phyloP scores from a whole-genome alignment of 2,329 filamentous ascomycete species.

The Nemania sp. region DNA sequence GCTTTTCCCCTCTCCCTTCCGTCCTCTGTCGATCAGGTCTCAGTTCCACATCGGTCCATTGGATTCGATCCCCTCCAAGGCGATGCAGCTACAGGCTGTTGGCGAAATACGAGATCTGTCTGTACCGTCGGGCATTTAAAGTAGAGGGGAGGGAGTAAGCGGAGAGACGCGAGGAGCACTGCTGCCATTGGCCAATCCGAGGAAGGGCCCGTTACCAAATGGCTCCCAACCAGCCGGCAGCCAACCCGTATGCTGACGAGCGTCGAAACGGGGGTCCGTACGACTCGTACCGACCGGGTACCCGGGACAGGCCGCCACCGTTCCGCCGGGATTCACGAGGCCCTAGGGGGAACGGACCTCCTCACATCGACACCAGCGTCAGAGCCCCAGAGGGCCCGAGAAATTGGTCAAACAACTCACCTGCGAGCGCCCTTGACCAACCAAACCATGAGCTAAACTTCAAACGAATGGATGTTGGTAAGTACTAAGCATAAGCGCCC shows the following conservation, averaged over 20 bases:
- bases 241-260: constrained; percentile 26
- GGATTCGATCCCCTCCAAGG: constrained; percentile 9
- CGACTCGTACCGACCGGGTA: constrained; percentile 26
- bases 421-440: not conserved
- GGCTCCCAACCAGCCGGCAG: constrained; percentile 18
- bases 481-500: constrained; percentile 12
- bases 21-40: not conserved
- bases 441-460: constrained; percentile 7
- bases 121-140: constrained; percentile 18
- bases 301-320: constrained; percentile 31
- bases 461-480: constrained; percentile 26
- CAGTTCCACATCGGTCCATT: not conserved
- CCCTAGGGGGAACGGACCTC: constrained; percentile 14
- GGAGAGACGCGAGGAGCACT: not conserved
- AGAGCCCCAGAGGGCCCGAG: constrained; percentile 16
- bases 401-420: constrained; percentile 10
- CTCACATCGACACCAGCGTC: constrained; percentile 24
- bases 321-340: constrained; percentile 26
- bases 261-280: constrained; percentile 15
- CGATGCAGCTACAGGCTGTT: constrained; percentile 30
- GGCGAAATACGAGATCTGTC: constrained; percentile 21
- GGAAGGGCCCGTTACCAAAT: constrained; percentile 8
- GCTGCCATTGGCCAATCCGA: not conserved
- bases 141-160: not conserved
- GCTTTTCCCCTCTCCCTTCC: not conserved